Base-by-base conservation (phyloP, 192 early-diverging fungal genomes). In the Dimargaris verticillata region DNA sequence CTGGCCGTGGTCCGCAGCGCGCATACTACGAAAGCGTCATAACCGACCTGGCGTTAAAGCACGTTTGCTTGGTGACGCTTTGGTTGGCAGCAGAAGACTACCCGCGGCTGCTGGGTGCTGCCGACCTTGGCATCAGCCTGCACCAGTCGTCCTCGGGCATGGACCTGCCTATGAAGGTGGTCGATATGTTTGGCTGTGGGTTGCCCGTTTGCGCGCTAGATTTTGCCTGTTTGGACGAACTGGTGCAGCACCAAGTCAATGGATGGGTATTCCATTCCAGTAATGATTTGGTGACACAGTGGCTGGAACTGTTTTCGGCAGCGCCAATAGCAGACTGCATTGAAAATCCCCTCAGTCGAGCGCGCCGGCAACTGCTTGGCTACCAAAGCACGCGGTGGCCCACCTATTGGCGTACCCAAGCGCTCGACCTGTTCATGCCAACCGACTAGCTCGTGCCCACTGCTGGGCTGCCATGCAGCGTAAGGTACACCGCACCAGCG, bases 161-260 rank as follows among this genome's bases (percentile, higher is more conserved):
- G 53, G 95, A 98, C 67, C 68, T 98, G 64, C 95, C 95, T 9
- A 98, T 98, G 95, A 98, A 98, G 72, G 80, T 96, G 7, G 90
- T 96, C 10, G 95, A 98, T 65, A 93, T 98, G 92, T 93, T 96
- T 81, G 95, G 93, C 18, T 94, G 89, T 69, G 90, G 88, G 5
- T 65, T 91, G 15, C 92, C 95, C 6, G 93, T 92, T 42, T 89
- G 86, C 69, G 89, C 93, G 9, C 66, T 81, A 49, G 52, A 60
- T 22, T 88, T 83, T 68, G 51, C 70, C n/a, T 83, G 81, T 65
- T 67, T 89, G 50, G 58, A 73, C 54, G 88, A 89, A 67, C 71
- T 89, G 12, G 86, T 89, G 15, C 60, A 69, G 0, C 64, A 78
- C 59, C 72, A 64, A 9, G 50, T 68, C 50, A 91, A 91, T 53